These are phyloP conservation scores for Rubroboletus satanas DNA, from an alignment of 768 basidiomycete genomes.

Conservation along the genomic window DNA sequence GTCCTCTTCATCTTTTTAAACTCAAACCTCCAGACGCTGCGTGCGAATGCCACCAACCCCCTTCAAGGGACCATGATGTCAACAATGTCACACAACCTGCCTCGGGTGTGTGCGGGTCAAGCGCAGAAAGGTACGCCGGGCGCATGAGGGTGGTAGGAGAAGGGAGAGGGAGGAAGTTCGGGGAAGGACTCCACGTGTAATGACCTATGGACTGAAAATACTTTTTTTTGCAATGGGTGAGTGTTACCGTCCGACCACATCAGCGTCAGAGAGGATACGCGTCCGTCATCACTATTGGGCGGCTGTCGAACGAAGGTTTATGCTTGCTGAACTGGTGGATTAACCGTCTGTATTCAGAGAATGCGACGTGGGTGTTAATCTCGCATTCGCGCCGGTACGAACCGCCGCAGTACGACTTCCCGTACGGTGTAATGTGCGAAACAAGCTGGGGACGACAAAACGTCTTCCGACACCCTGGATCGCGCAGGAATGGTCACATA, in stretches of 20 bases:
- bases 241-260: not conserved
- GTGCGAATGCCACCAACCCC: not conserved
- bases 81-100: not conserved
- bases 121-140: constrained; percentile 5
- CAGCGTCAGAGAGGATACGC: not conserved
- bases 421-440: constrained; percentile 73
- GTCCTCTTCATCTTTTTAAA: not conserved
- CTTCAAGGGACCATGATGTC: not conserved
- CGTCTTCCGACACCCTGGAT: constrained; percentile 46
- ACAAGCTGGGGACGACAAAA: constrained; percentile 68
- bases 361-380: constrained; percentile 42
- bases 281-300: not conserved
- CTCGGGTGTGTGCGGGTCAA: not conserved
- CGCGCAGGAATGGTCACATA: constrained; percentile 91
- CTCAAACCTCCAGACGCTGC: not conserved
- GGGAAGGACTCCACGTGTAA: constrained; percentile 14
- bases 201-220: constrained; percentile 5
- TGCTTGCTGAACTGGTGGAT: not conserved
- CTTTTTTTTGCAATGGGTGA: constrained; percentile 1
- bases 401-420: constrained; percentile 81
- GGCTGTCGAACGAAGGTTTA: not conserved
- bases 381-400: constrained; percentile 90
- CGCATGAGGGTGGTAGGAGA: not conserved
- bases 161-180: not conserved
- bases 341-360: not conserved